These are phyloP conservation scores for Corrigiola litoralis DNA, from an alignment of 179 eudicot genomes.

Conservation along the genomic window DNA sequence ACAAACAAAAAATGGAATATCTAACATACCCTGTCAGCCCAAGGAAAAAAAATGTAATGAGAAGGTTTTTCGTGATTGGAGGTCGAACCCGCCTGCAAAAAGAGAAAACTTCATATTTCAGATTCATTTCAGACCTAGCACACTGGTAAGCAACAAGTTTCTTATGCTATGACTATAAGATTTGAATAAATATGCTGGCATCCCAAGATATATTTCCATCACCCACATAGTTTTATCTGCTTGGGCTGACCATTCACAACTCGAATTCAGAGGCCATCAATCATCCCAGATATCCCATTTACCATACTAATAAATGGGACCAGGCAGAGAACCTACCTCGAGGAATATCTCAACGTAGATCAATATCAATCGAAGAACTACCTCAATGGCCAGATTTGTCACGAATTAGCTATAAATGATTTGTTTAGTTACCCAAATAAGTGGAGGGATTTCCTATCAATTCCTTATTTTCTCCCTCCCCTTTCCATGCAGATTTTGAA, in stretches of 20 bases:
- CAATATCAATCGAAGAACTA: not conserved
- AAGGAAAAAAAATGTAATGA: conserved; percentile 65
- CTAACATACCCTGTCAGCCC: conserved; percentile 75
- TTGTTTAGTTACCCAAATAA: not conserved
- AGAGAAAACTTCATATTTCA: conserved; percentile 13
- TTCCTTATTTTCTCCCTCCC: not conserved
- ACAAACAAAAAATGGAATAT: not conserved
- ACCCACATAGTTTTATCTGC: not conserved
- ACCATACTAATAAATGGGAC: no score
- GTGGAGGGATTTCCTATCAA: not conserved
- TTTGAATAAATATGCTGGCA: not conserved
- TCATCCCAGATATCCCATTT: not conserved
- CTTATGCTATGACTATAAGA: not conserved
- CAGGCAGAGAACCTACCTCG: not conserved
- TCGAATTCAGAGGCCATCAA: not conserved
- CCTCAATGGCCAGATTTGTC: not conserved
- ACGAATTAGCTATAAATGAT: not conserved
- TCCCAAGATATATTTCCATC: not conserved
- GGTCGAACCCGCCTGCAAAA: conserved; percentile 66
- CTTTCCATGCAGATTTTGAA: no score
- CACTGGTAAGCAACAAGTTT: no score
- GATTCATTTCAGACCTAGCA: no score
- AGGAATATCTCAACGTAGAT: not conserved
- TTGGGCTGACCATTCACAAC: not conserved
- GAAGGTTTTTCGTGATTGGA: conserved; percentile 61